Percentiles rank a stretch among this genome's conserved stretches.
These are phyloP conservation scores for Schwanniomyces occidentalis DNA, from an alignment of 805 yeast species.

Conservation along the genomic window DNA sequence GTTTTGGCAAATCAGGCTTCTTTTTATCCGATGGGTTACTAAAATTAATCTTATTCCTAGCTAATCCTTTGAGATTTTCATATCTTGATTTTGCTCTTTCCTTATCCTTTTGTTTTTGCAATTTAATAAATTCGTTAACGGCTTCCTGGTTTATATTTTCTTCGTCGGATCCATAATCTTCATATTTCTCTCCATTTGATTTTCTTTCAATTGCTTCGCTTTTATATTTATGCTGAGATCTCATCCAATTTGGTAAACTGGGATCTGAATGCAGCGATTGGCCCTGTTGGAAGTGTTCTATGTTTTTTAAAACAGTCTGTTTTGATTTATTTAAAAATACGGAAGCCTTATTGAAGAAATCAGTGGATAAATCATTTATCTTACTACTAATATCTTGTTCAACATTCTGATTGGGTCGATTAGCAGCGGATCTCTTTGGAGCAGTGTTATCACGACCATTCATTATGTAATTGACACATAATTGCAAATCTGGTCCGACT, in stretches of 20 bases:
- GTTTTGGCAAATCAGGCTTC: slow-evolving; percentile 2
- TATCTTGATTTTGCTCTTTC: slow-evolving; percentile 30
- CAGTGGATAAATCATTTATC: slow-evolving; percentile 56
- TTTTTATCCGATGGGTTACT: slow-evolving; percentile 4
- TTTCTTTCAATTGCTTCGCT: slow-evolving; percentile 35
- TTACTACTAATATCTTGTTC: slow-evolving; percentile 25
- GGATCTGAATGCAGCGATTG: background rate
- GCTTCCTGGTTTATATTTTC: slow-evolving; percentile 47
- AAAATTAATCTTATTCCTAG: slow-evolving; percentile 10
- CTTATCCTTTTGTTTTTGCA: slow-evolving; percentile 36
- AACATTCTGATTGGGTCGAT: slow-evolving; percentile 4
- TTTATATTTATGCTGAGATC: slow-evolving; percentile 50
- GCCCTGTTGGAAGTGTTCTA: slow-evolving; percentile 52
- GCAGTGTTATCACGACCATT: slow-evolving; percentile 56
- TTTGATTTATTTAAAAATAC: slow-evolving; percentile 57
- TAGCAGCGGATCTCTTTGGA: slow-evolving; percentile 27
- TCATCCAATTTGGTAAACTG: slow-evolving; percentile 72
- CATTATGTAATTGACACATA: slow-evolving; percentile 69
- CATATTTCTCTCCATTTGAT: slow-evolving; percentile 32
- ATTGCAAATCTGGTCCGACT: slow-evolving; percentile 61
- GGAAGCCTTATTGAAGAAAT: slow-evolving; percentile 61
- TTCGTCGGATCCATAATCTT: slow-evolving; percentile 49
- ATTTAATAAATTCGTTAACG: slow-evolving; percentile 37
- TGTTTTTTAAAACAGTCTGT: slow-evolving; percentile 60
- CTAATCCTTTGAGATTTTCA: slow-evolving; percentile 16